phyloP scores from a whole-genome alignment of 2,329 filamentous ascomycete species.

The Neonectria hederae region DNA sequence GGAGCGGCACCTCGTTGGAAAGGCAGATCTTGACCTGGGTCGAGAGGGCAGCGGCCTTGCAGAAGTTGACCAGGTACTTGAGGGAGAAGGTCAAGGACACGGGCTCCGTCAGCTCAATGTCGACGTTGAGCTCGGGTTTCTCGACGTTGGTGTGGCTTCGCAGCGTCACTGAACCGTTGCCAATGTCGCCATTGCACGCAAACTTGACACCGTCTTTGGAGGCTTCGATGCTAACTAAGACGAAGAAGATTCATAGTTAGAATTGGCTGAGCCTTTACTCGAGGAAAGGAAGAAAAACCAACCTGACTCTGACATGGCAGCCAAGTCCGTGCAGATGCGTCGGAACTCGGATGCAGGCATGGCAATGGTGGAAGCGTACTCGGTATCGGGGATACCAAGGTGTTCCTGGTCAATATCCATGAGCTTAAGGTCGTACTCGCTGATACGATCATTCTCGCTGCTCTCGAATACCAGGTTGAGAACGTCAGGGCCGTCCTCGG shows the following conservation, averaged over 20 bases:
- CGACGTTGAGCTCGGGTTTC: conserved; percentile 84
- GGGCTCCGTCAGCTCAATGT: conserved; percentile 91
- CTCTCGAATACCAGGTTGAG: conserved; percentile 97
- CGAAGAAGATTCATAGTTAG: conserved; percentile 18
- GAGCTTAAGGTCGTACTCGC: conserved; percentile 99
- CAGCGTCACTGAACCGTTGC: conserved; percentile 91
- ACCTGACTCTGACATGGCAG: conserved; percentile 95
- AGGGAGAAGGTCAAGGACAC: conserved; percentile 96
- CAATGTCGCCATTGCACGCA: conserved; percentile 91
- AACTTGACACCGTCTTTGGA: conserved; percentile 98
- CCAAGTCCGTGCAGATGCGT: conserved; percentile 92
- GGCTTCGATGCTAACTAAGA: conserved; percentile 88
- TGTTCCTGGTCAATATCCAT: conserved; percentile 99
- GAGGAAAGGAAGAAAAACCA: conserved; percentile 48
- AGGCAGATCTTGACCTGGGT: conserved; percentile 88
- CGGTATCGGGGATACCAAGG: conserved; percentile 97
- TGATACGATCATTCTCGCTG: conserved; percentile 85
- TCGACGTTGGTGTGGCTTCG: conserved; percentile 89
- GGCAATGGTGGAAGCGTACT: conserved; percentile 89
- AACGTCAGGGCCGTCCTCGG: conserved; percentile 94
- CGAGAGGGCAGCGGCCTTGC: conserved; percentile 92
- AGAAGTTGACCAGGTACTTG: conserved; percentile 99
- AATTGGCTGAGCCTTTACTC: neutral
- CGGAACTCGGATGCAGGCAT: conserved; percentile 93
- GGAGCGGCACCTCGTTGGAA: conserved; percentile 93